Conservation (phyloP, 75 land plant genomes). For the Isoetes taiwanensis region DNA sequence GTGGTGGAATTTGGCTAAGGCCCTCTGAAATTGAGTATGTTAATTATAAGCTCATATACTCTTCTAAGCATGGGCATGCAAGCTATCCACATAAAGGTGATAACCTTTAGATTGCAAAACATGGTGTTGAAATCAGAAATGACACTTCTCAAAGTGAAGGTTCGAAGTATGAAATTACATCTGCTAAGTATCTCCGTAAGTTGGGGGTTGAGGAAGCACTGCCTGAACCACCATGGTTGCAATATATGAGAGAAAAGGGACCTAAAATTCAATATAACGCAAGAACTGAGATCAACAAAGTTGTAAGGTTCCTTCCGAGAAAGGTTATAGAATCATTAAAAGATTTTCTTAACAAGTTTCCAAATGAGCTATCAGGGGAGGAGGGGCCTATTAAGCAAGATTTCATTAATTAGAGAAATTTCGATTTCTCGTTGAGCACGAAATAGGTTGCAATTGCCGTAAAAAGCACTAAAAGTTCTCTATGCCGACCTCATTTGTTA, state of each 20-base stretch:
- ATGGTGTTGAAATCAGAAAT: slow-evolving; percentile 55
- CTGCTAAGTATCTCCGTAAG: slow-evolving; percentile 44
- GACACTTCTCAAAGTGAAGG: slow-evolving; percentile 39
- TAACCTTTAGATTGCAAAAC: slow-evolving; percentile 32
- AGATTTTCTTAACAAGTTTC: slow-evolving; percentile 33
- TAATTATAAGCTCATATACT: slow-evolving; percentile 32
- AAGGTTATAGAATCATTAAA: slow-evolving; percentile 24
- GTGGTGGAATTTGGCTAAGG: slow-evolving; percentile 47
- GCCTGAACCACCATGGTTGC: slow-evolving; percentile 57
- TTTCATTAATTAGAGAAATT: no score
- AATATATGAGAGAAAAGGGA: slow-evolving; percentile 65
- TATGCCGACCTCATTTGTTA: no score
- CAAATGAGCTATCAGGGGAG: slow-evolving; percentile 48
- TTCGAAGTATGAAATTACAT: slow-evolving; percentile 26
- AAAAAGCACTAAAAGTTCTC: no score
- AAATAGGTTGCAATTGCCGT: no score
- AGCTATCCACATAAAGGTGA: slow-evolving; percentile 42
- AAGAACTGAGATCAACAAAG: slow-evolving; percentile 25
- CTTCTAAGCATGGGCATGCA: slow-evolving; percentile 52
- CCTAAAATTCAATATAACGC: slow-evolving; percentile 41
- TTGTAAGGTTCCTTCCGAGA: slow-evolving; percentile 30
- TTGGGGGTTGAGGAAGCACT: slow-evolving; percentile 18
- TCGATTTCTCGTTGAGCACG: no score
- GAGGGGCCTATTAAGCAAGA: slow-evolving; percentile 75
- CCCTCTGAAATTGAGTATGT: slow-evolving; percentile 44